Evolutionary conservation across 164 flowering plant species (phyloP).

Genomic region (Euptelea pleiosperma): DNA sequence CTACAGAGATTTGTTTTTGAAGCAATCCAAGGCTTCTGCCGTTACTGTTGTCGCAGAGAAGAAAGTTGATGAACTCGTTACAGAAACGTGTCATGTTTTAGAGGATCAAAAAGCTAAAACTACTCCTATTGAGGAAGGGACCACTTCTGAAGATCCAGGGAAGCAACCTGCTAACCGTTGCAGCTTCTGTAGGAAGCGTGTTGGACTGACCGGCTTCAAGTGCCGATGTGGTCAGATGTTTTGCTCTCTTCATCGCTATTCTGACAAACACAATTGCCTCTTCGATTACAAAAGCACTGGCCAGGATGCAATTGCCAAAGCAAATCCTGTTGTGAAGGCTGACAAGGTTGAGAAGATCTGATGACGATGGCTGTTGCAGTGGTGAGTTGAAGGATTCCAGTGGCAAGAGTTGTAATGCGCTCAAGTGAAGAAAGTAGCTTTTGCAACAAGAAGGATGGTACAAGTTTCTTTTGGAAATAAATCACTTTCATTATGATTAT

Average conservation of each 20-base stretch:
- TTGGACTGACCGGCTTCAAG: conserved; percentile 22
- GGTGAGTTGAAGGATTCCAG: too few species aligned
- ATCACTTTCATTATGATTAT: conserved; percentile 1
- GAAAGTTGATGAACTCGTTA: conserved; percentile 8
- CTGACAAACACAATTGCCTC: conserved; percentile 18
- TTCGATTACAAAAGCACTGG: conserved; percentile 20
- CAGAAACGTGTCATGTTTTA: not conserved
- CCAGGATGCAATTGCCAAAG: conserved; percentile 18
- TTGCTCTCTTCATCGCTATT: conserved; percentile 18
- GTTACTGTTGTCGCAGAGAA: conserved; percentile 7
- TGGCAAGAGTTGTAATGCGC: too few species aligned
- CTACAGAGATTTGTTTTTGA: conserved; percentile 13
- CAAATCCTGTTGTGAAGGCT: conserved; percentile 19
- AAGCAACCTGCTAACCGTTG: conserved; percentile 21
- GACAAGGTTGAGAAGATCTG: conserved; percentile 22
- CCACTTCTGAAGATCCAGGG: conserved; percentile 14
- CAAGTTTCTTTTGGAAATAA: conserved; percentile 4
- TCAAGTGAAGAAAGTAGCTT: too few species aligned
- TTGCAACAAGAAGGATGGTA: not conserved
- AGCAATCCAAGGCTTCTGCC: conserved; percentile 12
- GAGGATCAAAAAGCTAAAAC: not conserved
- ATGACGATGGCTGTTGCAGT: not conserved
- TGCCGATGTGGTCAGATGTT: conserved; percentile 21
- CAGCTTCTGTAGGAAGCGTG: conserved; percentile 13
- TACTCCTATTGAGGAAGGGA: not conserved